Conservation (phyloP, 352 stramenopile species). For the Phytopythium mirpurense region DNA sequence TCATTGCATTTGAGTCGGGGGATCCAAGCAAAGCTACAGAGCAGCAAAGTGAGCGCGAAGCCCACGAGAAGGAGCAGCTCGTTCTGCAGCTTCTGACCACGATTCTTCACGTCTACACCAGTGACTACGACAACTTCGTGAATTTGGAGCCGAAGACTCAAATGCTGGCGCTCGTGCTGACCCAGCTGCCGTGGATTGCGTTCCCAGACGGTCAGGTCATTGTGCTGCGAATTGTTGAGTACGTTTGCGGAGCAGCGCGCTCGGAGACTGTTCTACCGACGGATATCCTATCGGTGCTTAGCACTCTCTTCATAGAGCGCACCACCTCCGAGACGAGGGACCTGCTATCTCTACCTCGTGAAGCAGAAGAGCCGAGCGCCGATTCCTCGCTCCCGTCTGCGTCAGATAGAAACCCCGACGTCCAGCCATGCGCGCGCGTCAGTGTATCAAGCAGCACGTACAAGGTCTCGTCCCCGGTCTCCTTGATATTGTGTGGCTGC, state of each 20-base stretch:
- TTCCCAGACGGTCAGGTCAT: slow-evolving; percentile 63
- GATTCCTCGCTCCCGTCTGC: background rate
- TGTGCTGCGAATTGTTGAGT: slow-evolving; percentile 73
- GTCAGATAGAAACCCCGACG: background rate
- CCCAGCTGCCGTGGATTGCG: slow-evolving; percentile 45
- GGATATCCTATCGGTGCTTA: slow-evolving; percentile 62
- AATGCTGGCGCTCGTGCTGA: slow-evolving; percentile 59
- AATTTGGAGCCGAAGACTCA: slow-evolving; percentile 67
- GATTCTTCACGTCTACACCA: slow-evolving; percentile 66
- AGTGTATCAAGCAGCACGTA: background rate
- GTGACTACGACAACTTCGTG: slow-evolving; percentile 65
- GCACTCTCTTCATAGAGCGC: slow-evolving; percentile 56
- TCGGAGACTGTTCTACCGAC: slow-evolving; percentile 34
- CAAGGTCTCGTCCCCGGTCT: slow-evolving; percentile 6
- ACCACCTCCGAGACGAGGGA: slow-evolving; percentile 23
- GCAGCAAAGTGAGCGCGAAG: background rate
- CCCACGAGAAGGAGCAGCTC: slow-evolving; percentile 31
- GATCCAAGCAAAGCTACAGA: too few relatives aligned
- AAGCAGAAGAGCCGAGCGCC: background rate
- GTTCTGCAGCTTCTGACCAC: slow-evolving; percentile 59
- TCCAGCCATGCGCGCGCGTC: too few relatives aligned
- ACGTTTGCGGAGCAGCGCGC: slow-evolving; percentile 55
- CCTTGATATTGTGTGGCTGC: slow-evolving; percentile 47
- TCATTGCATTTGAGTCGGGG: slow-evolving; percentile 15
- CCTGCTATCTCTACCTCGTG: slow-evolving; percentile 1